phyloP scores from a whole-genome alignment of 2,329 filamentous ascomycete species.

The Arthroderma sp. region DNA sequence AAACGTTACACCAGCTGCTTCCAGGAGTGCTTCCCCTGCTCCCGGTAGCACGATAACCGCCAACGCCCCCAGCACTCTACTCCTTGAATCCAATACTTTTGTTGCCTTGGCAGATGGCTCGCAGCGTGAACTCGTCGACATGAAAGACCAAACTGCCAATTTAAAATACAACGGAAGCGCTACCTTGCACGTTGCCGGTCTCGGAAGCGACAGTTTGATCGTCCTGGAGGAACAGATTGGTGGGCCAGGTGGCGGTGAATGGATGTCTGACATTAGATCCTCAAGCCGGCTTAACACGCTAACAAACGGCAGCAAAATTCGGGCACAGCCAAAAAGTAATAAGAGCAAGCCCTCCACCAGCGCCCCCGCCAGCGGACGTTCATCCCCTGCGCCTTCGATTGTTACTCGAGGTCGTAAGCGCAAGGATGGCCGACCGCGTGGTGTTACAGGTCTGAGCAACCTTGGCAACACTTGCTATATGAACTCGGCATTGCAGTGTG shows the following conservation, averaged over 20 bases:
- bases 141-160: conserved; percentile 59
- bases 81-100: conserved; percentile 53
- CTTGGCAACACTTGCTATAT: conserved; percentile 98
- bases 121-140: conserved; percentile 50
- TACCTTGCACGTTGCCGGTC: conserved; percentile 50
- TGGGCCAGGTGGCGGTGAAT: conserved; percentile 40
- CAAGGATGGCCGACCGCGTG: conserved; percentile 55
- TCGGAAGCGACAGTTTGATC: conserved; percentile 61
- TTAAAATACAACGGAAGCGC: conserved; percentile 63
- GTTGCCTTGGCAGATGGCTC: conserved; percentile 47
- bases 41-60: conserved; percentile 30
- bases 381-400: conserved; percentile 51
- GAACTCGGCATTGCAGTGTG: conserved; percentile 93
- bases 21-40: conserved; percentile 31
- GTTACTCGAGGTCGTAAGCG: conserved; percentile 60
- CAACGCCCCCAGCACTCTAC: conserved; percentile 35
- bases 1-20: conserved; percentile 31
- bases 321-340: conserved; percentile 13
- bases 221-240: conserved; percentile 70
- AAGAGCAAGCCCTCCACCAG: conserved; percentile 23
- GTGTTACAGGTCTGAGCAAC: conserved; percentile 74
- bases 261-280: conserved; percentile 38
- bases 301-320: conserved; percentile 25
- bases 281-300: conserved; percentile 38
- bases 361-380: conserved; percentile 45